These are phyloP conservation scores for Antitrichia curtipendula DNA, from an alignment of 225 moss, liverwort and hornwort genomes.

Conservation along the genomic window DNA sequence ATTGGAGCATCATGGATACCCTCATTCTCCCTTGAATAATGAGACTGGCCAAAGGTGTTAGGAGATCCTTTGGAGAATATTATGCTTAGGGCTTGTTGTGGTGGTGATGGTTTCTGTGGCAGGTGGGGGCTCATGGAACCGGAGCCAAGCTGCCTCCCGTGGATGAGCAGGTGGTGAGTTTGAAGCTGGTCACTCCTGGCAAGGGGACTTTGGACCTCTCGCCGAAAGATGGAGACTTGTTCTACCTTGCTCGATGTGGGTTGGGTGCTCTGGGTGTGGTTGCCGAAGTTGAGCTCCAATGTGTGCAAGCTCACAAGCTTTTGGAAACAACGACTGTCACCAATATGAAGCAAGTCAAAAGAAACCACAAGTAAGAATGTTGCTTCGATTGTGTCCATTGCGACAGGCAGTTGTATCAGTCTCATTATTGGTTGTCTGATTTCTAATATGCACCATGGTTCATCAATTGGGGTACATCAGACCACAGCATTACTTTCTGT, in stretches of 20 bases:
- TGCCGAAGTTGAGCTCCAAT: slow-evolving; percentile 94
- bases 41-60: background rate
- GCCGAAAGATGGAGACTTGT: slow-evolving; percentile 60
- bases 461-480: background rate
- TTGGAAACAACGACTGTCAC: slow-evolving; percentile 73
- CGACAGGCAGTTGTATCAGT: background rate
- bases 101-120: background rate
- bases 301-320: slow-evolving; percentile 70
- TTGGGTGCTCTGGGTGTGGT: slow-evolving; percentile 89
- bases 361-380: slow-evolving; percentile 75
- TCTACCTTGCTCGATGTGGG: slow-evolving; percentile 82
- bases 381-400: background rate
- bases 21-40: background rate
- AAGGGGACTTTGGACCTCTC: slow-evolving; percentile 75
- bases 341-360: slow-evolving; percentile 62
- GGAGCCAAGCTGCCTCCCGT: slow-evolving; percentile 85
- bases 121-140: slow-evolving; percentile 99
- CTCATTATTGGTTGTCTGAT: background rate
- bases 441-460: background rate
- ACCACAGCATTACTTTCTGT: background rate
- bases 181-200: slow-evolving; percentile 87
- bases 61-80: background rate
- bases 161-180: slow-evolving; percentile 83
- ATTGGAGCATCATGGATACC: background rate
- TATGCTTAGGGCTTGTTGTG: background rate